A percentile compares a stretch with the other conserved stretches of the same genome.
Evolutionary conservation across 768 basidiomycete genomes (phyloP).

Genomic region (Chalciporus chontae): DNA sequence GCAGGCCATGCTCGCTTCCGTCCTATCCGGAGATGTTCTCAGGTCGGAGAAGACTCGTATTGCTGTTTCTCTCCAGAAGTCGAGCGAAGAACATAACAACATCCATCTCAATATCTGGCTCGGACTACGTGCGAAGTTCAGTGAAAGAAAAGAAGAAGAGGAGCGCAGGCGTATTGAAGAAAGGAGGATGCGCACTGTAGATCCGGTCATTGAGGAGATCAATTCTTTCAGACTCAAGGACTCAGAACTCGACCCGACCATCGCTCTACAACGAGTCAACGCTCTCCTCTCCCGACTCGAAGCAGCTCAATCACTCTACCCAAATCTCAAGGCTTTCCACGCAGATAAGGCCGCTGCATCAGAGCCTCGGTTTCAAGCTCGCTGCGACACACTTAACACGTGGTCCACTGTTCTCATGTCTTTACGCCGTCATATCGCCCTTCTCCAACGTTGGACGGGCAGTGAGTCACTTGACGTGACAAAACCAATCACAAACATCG

Average conservation of each 20-base stretch:
- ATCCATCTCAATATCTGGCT: constrained; percentile 78
- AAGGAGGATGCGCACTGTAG: constrained; percentile 74
- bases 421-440: constrained; percentile 76
- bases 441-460: constrained; percentile 91
- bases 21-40: constrained; percentile 90
- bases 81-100: constrained; percentile 65
- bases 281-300: constrained; percentile 72
- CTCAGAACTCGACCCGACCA: constrained; percentile 30
- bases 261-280: constrained; percentile 60
- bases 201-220: constrained; percentile 81
- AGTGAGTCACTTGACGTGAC: constrained; percentile 88
- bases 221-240: constrained; percentile 65
- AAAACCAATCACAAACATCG: constrained; percentile 67
- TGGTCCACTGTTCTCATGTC: constrained; percentile 88
- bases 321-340: constrained; percentile 75
- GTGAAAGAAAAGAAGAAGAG: constrained; percentile 75
- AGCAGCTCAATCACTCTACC: constrained; percentile 83
- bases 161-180: constrained; percentile 83
- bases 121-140: constrained; percentile 82
- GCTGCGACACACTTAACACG: constrained; percentile 84
- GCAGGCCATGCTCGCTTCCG: constrained; percentile 94
- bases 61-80: constrained; percentile 69
- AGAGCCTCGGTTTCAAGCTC: constrained; percentile 66
- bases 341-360: constrained; percentile 71
- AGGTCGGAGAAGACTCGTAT: constrained; percentile 94